Base-by-base conservation (phyloP, 1,139 yeast genomes). In the Saccharomyces hybrid region DNA sequence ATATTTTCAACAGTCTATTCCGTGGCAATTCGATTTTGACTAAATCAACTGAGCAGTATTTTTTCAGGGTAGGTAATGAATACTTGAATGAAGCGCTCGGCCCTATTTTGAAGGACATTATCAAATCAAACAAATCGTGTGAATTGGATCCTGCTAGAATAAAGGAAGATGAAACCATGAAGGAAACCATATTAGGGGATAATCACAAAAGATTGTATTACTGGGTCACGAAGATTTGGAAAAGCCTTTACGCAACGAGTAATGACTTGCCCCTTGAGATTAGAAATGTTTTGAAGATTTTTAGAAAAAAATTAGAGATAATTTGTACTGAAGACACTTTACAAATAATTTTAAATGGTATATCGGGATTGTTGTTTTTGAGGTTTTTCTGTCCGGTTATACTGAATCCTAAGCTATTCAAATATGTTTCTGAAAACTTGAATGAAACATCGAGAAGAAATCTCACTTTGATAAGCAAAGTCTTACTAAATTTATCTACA, bases 361-460 rank as follows among this genome's bases (percentile, higher is more conserved):
- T 91, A 38, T 81, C 95, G 27, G 91, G 96, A 1, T 87, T 93
- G 64, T 73, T 93, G 25, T 93, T 93, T 67, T 72, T 93, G 58
- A 74, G 98, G 57, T 90, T 88, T 67, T 83, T 89, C 61, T 90
- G 96, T 64, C 98, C 98, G 0, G 96, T 96, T 0, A 80, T 93
- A 47, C 73, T 93, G 63, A 90, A 89, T 64, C 98, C 98, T 0
- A 89, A 89, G 64, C 71, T 89, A 49, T 90, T 89, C 67, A 83
- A 84, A 58, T 74, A 93, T 51, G 81, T 89, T 1, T 79, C 81
- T 55, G 76, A 79, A 50, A 93, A 87, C 64, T 88, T 89, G 56
- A 77, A 83, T 9, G 88, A 90, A 0, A 75, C 76, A 20, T 77
- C 84, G 1, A 93, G 89, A 62, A 76, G 96, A 55, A 85, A 96